Conservation (phyloP, 257 asterid genomes). For the Solanum chilense region DNA sequence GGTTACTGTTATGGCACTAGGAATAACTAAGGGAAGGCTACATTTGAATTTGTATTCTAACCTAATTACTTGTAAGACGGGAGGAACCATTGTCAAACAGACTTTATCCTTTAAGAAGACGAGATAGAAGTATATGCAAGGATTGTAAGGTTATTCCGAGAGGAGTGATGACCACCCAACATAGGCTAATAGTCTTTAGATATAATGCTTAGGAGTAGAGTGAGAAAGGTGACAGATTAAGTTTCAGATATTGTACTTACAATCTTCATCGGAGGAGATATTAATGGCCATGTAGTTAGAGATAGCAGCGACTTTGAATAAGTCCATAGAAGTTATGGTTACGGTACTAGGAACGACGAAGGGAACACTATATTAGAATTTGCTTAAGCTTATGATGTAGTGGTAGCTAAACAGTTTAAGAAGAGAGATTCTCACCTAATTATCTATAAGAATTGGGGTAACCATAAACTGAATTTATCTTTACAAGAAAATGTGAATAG, state of each 20-base stretch:
- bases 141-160: background rate
- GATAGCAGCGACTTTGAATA: background rate
- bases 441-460: background rate
- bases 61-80: background rate
- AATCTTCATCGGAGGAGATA: background rate
- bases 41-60: background rate
- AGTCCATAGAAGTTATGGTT: background rate
- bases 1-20: background rate
- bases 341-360: background rate
- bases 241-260: background rate
- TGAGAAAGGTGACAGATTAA: background rate
- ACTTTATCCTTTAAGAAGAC: background rate
- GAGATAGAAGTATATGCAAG: background rate
- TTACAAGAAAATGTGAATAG: background rate
- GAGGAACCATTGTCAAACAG: background rate
- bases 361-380: background rate
- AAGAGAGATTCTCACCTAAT: background rate
- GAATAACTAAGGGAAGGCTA: background rate
- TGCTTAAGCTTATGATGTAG: background rate
- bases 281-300: background rate
- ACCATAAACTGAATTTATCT: background rate
- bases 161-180: background rate
- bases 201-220: background rate
- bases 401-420: background rate
- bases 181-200: background rate